These are phyloP conservation scores for Talinum fruticosum DNA, from an alignment of 148 eudicot genomes.

Conservation along the genomic window DNA sequence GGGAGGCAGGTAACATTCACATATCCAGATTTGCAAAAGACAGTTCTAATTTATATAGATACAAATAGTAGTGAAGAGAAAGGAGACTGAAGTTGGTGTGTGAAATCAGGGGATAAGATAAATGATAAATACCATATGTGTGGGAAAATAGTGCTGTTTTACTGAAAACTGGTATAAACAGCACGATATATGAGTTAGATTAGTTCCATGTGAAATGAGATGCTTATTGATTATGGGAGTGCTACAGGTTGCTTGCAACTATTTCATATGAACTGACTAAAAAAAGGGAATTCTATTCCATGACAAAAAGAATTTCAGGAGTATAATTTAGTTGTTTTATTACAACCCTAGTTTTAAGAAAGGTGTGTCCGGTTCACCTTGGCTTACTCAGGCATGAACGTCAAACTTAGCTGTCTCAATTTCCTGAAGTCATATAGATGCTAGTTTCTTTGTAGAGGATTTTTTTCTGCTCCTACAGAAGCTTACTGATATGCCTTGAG, in stretches of 20 bases:
- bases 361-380: too few relatives aligned
- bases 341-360: too few relatives aligned
- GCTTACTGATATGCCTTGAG: not conserved
- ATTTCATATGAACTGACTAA: not conserved
- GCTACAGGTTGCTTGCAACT: not conserved
- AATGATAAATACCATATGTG: not conserved
- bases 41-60: not conserved
- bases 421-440: not conserved
- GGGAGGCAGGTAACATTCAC: slow-evolving; percentile 64
- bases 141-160: not conserved
- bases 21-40: not conserved
- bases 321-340: too few relatives aligned
- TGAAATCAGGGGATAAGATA: not conserved
- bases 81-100: not conserved
- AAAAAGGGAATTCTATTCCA: not conserved
- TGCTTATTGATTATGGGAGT: not conserved
- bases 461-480: not conserved
- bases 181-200: not conserved
- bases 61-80: not conserved
- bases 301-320: not conserved
- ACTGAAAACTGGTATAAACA: not conserved
- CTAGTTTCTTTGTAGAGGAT: not conserved
- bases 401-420: too few relatives aligned
- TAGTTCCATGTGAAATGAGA: not conserved
- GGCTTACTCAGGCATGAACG: too few relatives aligned